A percentile compares a stretch with the other conserved stretches of the same genome.
These are phyloP conservation scores for Neurospora sp. DNA, from an alignment of 495 filamentous ascomycete genomes.

Conservation along the genomic window DNA sequence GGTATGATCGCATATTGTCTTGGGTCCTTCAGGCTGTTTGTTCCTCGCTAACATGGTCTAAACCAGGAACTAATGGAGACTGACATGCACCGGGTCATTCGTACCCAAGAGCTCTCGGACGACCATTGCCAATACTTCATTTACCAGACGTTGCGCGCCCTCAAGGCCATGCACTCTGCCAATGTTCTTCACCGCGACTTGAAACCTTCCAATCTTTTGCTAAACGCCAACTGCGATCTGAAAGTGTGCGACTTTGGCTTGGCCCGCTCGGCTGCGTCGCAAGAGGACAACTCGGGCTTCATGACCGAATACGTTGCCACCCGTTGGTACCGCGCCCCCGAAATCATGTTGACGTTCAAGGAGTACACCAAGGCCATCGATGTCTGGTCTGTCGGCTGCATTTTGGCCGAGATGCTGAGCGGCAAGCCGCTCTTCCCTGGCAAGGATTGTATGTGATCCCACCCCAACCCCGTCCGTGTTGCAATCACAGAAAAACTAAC, in stretches of 20 bases:
- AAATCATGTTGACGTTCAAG: conserved; percentile 99
- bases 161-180: conserved; percentile 99
- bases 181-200: conserved; percentile 97
- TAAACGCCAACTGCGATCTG: conserved; percentile 98
- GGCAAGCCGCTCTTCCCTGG: conserved; percentile 98
- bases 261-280: conserved; percentile 82
- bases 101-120: conserved; percentile 95
- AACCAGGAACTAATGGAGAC: conserved; percentile 96
- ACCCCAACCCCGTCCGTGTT: neutral
- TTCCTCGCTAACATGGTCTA: neutral
- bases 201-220: conserved; percentile 91
- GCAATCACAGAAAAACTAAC: neutral
- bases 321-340: conserved; percentile 96
- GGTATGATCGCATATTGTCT: conserved; percentile 37
- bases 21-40: neutral
- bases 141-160: conserved; percentile 94
- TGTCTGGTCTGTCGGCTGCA: conserved; percentile 98
- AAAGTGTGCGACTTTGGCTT: conserved; percentile 99
- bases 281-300: conserved; percentile 98
- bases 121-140: conserved; percentile 99
- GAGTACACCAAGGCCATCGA: conserved; percentile 99
- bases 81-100: conserved; percentile 99
- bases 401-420: conserved; percentile 98
- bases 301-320: conserved; percentile 99
- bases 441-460: conserved; percentile 79